Percentiles rank a stretch among this genome's conserved stretches.
Evolutionary conservation across 2,329 filamentous ascomycete species (phyloP).

Genomic region (Malbranchea cinnamomea): DNA sequence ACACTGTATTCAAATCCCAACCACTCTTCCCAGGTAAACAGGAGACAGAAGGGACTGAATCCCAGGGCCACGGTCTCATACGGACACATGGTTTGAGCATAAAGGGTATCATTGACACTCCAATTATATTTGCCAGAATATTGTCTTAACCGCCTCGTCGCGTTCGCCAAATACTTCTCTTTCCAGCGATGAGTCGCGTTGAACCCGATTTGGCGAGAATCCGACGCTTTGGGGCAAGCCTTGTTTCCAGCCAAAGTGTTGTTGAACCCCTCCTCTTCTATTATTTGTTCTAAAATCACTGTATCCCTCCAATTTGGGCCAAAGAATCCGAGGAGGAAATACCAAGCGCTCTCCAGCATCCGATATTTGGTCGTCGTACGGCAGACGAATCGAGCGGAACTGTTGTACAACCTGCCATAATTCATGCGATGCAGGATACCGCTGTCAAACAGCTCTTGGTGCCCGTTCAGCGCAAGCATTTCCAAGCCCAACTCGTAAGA

Average conservation of each 20-base stretch:
- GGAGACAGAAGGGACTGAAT: slow-evolving; percentile 56
- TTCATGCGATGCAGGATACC: slow-evolving; percentile 61
- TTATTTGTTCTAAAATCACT: slow-evolving; percentile 49
- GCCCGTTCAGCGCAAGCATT: slow-evolving; percentile 52
- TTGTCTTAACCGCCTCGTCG: no score
- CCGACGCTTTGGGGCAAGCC: slow-evolving; percentile 35
- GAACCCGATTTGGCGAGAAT: no score
- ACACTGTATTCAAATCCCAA: slow-evolving; percentile 65
- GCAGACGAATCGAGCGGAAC: slow-evolving; percentile 52
- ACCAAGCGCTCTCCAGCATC: slow-evolving; percentile 58
- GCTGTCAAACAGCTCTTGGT: slow-evolving; percentile 57
- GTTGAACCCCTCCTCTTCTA: slow-evolving; percentile 52
- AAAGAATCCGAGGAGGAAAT: slow-evolving; percentile 64
- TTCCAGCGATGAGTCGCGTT: not conserved
- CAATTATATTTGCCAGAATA: slow-evolving; percentile 39
- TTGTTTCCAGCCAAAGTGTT: slow-evolving; percentile 61
- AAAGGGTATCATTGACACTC: slow-evolving; percentile 45
- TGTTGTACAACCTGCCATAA: slow-evolving; percentile 48
- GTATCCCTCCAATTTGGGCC: slow-evolving; percentile 33
- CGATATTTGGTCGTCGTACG: slow-evolving; percentile 55
- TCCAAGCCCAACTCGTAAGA: slow-evolving; percentile 56
- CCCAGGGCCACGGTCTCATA: slow-evolving; percentile 60
- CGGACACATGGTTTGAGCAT: slow-evolving; percentile 78
- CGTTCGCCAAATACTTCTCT: no score
- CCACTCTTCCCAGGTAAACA: slow-evolving; percentile 67